phyloP scores from a whole-genome alignment of 148 eudicot genomes.

The Silene conica region DNA sequence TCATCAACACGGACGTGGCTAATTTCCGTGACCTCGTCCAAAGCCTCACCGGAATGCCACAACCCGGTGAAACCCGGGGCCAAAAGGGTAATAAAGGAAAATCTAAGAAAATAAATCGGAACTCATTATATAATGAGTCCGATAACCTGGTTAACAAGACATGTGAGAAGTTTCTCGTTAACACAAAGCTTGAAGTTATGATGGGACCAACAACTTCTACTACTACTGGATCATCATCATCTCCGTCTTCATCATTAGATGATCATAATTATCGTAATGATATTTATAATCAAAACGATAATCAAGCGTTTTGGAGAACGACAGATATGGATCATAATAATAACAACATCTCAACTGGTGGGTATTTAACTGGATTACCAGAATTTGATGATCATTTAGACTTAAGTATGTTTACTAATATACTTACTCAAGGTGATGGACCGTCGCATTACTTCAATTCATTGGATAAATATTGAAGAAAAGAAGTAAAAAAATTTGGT shows the following conservation, averaged over 20 bases:
- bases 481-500: not conserved
- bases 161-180: conserved; percentile 8
- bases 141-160: not conserved
- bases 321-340: conserved; percentile 7
- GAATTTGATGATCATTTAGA: conserved; percentile 60
- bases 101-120: conserved; percentile 17
- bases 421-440: conserved; percentile 34
- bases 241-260: conserved; percentile 19
- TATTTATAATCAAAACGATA: not conserved
- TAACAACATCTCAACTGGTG: conserved; percentile 34
- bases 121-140: conserved; percentile 10
- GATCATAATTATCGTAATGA: conserved; percentile 1
- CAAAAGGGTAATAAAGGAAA: conserved; percentile 3
- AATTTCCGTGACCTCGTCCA: conserved; percentile 69
- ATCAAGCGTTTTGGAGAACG: conserved; percentile 10
- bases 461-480: conserved; percentile 25
- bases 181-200: conserved; percentile 24
- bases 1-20: conserved; percentile 65
- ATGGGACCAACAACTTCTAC: conserved; percentile 8
- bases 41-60: conserved; percentile 67
- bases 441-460: conserved; percentile 21
- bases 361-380: conserved; percentile 39
- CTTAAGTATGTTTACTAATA: conserved; percentile 33
- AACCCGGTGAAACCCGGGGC: not conserved
- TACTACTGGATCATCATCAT: conserved; percentile 14